Evolutionary conservation across 306 rosid species (phyloP).

Genomic region (Sicyos edulis): DNA sequence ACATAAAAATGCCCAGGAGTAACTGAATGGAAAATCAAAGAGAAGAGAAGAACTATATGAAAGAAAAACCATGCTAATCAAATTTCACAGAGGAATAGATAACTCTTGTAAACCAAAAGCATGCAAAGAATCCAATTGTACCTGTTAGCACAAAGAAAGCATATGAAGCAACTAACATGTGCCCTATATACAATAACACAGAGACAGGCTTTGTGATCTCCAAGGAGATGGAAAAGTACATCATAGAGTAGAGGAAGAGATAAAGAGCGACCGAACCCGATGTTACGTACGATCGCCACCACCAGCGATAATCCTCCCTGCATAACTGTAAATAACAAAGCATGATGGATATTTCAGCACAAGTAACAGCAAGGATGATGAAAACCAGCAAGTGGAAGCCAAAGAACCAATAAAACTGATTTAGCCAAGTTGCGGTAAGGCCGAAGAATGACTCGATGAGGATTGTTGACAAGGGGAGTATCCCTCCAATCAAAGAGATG

Average conservation of each 20-base stretch:
- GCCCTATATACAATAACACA: slow-evolving; percentile 49
- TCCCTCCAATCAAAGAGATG: slow-evolving; percentile 57
- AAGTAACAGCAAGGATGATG: slow-evolving; percentile 53
- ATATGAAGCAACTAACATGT: slow-evolving; percentile 63
- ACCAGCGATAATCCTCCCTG: slow-evolving; percentile 75
- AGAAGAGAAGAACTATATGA: too few species aligned
- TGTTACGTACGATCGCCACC: slow-evolving; percentile 77
- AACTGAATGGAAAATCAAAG: background rate
- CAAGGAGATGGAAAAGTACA: slow-evolving; percentile 60
- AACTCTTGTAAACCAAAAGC: slow-evolving; percentile 66
- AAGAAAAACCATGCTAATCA: slow-evolving; percentile 33
- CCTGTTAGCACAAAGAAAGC: slow-evolving; percentile 71
- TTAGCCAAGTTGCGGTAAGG: slow-evolving; percentile 71
- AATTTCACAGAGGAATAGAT: slow-evolving; percentile 69
- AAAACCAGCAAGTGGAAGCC: slow-evolving; percentile 71
- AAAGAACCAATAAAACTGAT: slow-evolving; percentile 66
- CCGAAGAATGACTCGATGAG: slow-evolving; percentile 61
- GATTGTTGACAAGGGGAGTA: slow-evolving; percentile 68
- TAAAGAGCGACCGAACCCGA: slow-evolving; percentile 66
- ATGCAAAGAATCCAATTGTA: slow-evolving; percentile 64
- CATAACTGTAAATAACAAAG: slow-evolving; percentile 73
- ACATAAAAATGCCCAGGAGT: background rate
- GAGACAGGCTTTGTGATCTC: slow-evolving; percentile 63
- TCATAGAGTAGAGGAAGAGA: slow-evolving; percentile 59
- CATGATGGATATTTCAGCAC: slow-evolving; percentile 64